Evolutionary conservation across 2,329 filamentous ascomycete genomes (phyloP), one percentile per base, ranked within the genome.

Genomic region (Colletotrichum melonis): DNA sequence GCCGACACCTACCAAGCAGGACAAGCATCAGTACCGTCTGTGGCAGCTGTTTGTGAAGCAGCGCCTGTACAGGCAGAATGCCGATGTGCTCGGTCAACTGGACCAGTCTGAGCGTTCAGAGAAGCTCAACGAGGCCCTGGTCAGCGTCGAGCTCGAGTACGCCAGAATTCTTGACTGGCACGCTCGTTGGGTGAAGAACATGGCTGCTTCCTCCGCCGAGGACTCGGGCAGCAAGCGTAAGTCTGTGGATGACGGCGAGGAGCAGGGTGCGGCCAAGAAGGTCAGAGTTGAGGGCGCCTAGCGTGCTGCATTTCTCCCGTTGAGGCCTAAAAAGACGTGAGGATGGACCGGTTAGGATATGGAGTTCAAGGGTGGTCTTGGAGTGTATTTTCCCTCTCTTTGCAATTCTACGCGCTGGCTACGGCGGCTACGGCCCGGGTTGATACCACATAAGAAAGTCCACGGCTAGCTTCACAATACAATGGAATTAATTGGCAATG

Each of bases 31-130:
- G 63, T 93, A 93, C 80, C 89, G 87, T 75, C 88, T 94, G 57
- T 97, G 93, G 93, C 86, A 92, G 35, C 81, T 96, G 28, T 86
- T 94, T 55, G 90, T 92, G n/a, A 97, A 97, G 84, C 89, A 94
- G 78, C 86, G 94, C 46, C 85, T 97, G 4, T 95, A 94, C 80
- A 88, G 89, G 57, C 93, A 95, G 77, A 96, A 97, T 78, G 88
- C 88, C 70, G 92, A 95, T 76, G 83, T 89, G 2, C 86, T 97
- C 14, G 88, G 89, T 49, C 92, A 95, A 81, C 83, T 96, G 54
- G 93, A 94, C 67, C 84, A 86, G 5, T 81, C 84, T 0, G 93
- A 96, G 80, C 88, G 93, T 46, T 89, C 93, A 8, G 89, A 93
- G 70, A 94, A 93, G 85, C 85, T 97, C 4, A 89, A 94, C 63